phyloP scores from a whole-genome alignment of 2,329 filamentous ascomycete genomes.

The Paradendryphiella salina region DNA sequence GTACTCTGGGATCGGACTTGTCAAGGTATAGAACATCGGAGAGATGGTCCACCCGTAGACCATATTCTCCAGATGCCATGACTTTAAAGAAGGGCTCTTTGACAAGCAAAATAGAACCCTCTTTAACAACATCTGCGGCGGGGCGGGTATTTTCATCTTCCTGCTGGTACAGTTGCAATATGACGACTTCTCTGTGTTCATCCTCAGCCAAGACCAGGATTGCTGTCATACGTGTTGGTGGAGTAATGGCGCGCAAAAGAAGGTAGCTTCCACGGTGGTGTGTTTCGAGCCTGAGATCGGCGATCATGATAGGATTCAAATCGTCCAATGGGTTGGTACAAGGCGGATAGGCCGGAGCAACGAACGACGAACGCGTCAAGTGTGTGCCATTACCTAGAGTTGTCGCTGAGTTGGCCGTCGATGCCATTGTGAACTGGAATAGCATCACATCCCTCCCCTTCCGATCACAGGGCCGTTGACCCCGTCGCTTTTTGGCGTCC shows the following conservation, averaged over 20 bases:
- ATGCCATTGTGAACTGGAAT: conserved; percentile 16
- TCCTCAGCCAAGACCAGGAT: conserved; percentile 17
- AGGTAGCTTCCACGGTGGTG: conserved; percentile 48
- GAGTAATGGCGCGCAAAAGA: conserved; percentile 39
- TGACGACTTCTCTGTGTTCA: conserved; percentile 2
- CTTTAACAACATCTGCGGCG: conserved; percentile 42
- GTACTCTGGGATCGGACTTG: conserved; percentile 47
- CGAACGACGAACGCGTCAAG: conserved; percentile 16
- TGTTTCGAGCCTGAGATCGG: conserved; percentile 45
- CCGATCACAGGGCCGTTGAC: conserved; percentile 17
- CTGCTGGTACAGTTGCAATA: conserved; percentile 39
- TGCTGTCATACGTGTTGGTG: conserved; percentile 14
- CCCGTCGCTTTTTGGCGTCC: conserved; percentile 13
- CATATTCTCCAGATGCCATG: conserved; percentile 47
- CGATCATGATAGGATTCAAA: conserved; percentile 31
- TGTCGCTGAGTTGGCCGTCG: background rate
- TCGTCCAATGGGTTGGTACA: conserved; percentile 15
- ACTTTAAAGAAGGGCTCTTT: conserved; percentile 59
- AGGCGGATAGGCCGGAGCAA: conserved; percentile 26
- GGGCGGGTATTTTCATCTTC: conserved; percentile 25
- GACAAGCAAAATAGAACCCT: conserved; percentile 29
- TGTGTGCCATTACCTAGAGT: background rate
- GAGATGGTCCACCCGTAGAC: conserved; percentile 58
- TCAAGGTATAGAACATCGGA: conserved; percentile 53
- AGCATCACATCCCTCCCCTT: conserved; percentile 13